phyloP scores from a whole-genome alignment of 352 stramenopile genomes.

The Phytophthora hybrid region DNA sequence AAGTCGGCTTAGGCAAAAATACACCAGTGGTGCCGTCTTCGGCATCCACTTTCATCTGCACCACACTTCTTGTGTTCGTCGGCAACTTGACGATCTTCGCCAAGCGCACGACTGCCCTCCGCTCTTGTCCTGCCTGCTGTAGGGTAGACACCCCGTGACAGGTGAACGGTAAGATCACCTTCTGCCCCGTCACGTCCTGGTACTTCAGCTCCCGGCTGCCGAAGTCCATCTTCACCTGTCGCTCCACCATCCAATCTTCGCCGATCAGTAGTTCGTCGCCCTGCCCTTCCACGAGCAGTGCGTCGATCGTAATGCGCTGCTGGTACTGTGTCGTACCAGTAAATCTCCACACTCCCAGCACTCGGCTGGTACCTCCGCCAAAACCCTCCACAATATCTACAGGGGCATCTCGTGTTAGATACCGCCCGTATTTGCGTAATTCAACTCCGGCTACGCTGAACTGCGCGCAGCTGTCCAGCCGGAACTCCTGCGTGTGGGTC shows the following conservation, averaged over 20 bases:
- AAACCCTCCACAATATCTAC: not conserved
- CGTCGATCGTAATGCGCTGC: not conserved
- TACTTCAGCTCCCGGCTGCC: too few relatives aligned
- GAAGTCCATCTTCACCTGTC: not conserved
- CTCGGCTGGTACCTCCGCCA: not conserved
- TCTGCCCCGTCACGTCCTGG: too few relatives aligned
- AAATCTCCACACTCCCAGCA: not conserved
- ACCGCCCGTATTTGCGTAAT: not conserved
- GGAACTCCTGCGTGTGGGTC: not conserved
- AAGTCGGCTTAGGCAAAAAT: too few relatives aligned
- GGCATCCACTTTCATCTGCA: too few relatives aligned
- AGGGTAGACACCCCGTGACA: too few relatives aligned
- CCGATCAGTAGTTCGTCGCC: not conserved
- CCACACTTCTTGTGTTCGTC: too few relatives aligned
- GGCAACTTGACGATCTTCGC: too few relatives aligned
- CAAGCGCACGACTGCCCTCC: too few relatives aligned
- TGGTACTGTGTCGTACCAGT: not conserved
- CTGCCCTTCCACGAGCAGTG: not conserved
- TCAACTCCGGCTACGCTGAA: not conserved
- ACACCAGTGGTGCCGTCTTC: too few relatives aligned
- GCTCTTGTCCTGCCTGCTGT: too few relatives aligned
- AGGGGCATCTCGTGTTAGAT: not conserved
- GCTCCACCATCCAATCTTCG: too few relatives aligned
- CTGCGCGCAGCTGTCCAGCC: not conserved
- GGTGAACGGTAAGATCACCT: too few relatives aligned